Evolutionary conservation across 1,284 basidiomycete species (phyloP).

Genomic region (Schizophyllum amplum): DNA sequence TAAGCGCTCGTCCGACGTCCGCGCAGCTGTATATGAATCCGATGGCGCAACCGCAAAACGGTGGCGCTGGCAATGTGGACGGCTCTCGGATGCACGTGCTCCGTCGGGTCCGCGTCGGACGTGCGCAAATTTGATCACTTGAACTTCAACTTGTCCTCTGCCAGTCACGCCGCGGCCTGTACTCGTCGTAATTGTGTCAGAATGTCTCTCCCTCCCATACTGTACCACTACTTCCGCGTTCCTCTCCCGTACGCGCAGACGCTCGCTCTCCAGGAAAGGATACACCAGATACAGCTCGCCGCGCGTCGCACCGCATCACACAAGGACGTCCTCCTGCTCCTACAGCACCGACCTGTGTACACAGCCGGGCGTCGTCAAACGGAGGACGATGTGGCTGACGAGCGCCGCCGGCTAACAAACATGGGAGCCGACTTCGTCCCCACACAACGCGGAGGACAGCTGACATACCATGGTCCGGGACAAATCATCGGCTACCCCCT

Average conservation of each 20-base stretch:
- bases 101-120: not conserved
- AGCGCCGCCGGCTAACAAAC: conserved; percentile 58
- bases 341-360: conserved; percentile 90
- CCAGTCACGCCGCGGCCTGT: not conserved
- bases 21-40: not conserved
- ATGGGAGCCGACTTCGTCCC: conserved; percentile 86
- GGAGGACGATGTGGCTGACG: conserved; percentile 51
- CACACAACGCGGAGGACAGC: conserved; percentile 84
- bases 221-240: conserved; percentile 68
- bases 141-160: not conserved
- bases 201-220: conserved; percentile 32
- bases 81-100: not conserved
- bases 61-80: no score
- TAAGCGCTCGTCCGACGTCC: not conserved
- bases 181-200: not conserved
- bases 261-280: conserved; percentile 61
- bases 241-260: conserved; percentile 69
- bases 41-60: not conserved
- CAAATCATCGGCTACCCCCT: conserved; percentile 96
- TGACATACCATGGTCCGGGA: conserved; percentile 97
- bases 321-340: conserved; percentile 61
- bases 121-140: not conserved
- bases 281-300: conserved; percentile 55
- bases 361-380: conserved; percentile 86
- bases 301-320: conserved; percentile 39